Conservation (phyloP, 148 eudicot genomes). For the Diospyros kaki region DNA sequence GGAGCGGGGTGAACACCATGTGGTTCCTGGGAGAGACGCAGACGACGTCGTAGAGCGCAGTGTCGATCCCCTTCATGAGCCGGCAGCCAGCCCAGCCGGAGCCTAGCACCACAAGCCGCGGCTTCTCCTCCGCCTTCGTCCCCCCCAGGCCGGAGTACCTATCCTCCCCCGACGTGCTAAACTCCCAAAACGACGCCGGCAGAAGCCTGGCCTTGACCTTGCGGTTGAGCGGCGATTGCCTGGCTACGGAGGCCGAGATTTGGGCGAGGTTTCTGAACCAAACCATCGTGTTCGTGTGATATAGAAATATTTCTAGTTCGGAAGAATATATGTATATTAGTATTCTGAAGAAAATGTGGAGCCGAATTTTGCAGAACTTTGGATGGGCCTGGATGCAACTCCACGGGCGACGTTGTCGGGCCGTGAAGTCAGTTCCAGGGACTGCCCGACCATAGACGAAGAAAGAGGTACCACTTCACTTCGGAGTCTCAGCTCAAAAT, state of each 20-base stretch:
- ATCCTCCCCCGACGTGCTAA: constrained; percentile 4
- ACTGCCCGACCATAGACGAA: too few species aligned
- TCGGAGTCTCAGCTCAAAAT: too few species aligned
- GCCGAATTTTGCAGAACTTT: too few species aligned
- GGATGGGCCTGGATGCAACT: too few species aligned
- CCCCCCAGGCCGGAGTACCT: constrained; percentile 53
- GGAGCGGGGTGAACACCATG: constrained; percentile 91
- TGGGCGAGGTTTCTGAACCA: constrained; percentile 42
- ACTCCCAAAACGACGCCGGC: constrained; percentile 17
- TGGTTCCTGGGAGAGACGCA: constrained; percentile 94
- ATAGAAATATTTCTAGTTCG: too few species aligned
- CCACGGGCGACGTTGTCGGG: too few species aligned
- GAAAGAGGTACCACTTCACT: too few species aligned
- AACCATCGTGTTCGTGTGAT: constrained; percentile 25
- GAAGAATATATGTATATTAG: too few species aligned
- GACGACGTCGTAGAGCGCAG: constrained; percentile 66
- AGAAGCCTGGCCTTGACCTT: constrained; percentile 1
- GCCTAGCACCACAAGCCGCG: constrained; percentile 84
- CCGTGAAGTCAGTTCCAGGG: too few species aligned
- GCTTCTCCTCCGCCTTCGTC: constrained; percentile 72
- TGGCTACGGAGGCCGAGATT: constrained; percentile 16
- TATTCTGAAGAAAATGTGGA: too few species aligned
- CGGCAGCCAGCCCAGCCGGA: constrained; percentile 98
- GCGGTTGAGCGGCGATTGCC: constrained; percentile 13
- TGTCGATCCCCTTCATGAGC: constrained; percentile 73